Evolutionary conservation across 2,329 filamentous ascomycete species (phyloP), one percentile per base, ranked within the genome.

Genomic region (Aspergillus fructus): DNA sequence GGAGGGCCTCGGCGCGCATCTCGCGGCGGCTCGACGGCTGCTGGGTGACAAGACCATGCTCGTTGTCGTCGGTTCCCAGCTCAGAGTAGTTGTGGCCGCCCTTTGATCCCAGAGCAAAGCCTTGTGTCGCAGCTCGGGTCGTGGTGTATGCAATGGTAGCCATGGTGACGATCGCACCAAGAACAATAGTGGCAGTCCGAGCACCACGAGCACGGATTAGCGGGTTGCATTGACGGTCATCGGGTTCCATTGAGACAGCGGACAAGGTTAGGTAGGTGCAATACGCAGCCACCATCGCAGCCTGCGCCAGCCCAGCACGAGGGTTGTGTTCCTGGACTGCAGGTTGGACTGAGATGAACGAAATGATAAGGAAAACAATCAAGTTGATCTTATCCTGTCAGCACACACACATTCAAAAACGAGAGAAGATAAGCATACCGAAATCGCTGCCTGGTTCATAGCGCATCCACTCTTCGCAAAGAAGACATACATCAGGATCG

Each of bases 181-280:
- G 85, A 49, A 99, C 86, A 59, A 97, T 87, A 27, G 92, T 96
- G 2, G 92, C 94, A 7, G 90, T 96, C 60, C 94, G 86, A 9
- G 93, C 94, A 59, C 91, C 92, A 61, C 90, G 89, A 7, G 92
- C 93, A 53, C 85, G 78, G 60, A 97, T 82, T 33, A 99, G 83
- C 8, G 94, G 94, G 76, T 99, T 99, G 85, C 94, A 99, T 63
- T 90, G 84, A 66, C 90, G 89, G 79, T 97, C 87, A 74, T 97
- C 93, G 0, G 94, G 94, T 69, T 99, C 93, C 94, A 99, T 97
- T 55, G 92, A 96, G 1, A 99, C 94, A 24, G 94, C 94, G 2
- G 93, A 97, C 87, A 99, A 91, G 64, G 94, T 99, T 55, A 99
- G 85, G 72, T 99, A 99, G 43, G 94, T 97, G 84, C 94, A 99